Base-by-base conservation (phyloP, 495 filamentous ascomycete species). In the Hypomontagnella submonticulosa region DNA sequence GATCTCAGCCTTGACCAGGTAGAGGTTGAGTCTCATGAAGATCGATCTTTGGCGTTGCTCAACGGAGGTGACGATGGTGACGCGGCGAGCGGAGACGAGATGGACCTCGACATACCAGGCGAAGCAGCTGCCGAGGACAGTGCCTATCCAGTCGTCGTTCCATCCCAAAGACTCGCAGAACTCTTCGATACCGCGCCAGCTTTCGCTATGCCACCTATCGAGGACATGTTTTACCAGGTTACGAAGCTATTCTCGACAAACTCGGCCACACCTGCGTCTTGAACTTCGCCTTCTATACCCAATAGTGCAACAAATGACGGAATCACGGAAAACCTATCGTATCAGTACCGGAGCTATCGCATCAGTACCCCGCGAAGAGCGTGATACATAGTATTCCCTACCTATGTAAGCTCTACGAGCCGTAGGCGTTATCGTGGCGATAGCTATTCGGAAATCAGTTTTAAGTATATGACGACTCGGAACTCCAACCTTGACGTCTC, bases 181-280 rank as follows among this genome's bases (percentile, higher is more conserved):
- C 82, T 96, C 7, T 95, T 96, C 73, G 87, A 92, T 55, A 82
- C 83, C 32, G 87, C 84, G 1, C 88, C 90, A 19, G 83, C 90
- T 5, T 91, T 88, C 75, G 88, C 89, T 8, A 81, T 95, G 76
- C 91, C 91, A 23, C 86, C 91, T 37, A 86, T 95, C 40, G 84
- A 85, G 51, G 88, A 92, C 51, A 79, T 96, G 69, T 96, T 96
- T 72, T 84, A 88, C 63, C 85, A 87, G 55, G 89, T 97, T 13
- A 87, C 87, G 1, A 81, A 77, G 9, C 65, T 90, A 51, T 87
- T 85, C 68, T 79, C 80, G 6, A 70, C 80, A 18, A 87, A 84
- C 59, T 76, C 81, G 0, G 43, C 52, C 16, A 63, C 63, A 1
- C 10, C 59, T 3, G 43, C 57, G 9, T 43, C 56, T 20, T 63